Evolutionary conservation across 1,139 yeast species (phyloP), one percentile per base, ranked within the genome.

Genomic region (Saccharomyces pastorianus): DNA sequence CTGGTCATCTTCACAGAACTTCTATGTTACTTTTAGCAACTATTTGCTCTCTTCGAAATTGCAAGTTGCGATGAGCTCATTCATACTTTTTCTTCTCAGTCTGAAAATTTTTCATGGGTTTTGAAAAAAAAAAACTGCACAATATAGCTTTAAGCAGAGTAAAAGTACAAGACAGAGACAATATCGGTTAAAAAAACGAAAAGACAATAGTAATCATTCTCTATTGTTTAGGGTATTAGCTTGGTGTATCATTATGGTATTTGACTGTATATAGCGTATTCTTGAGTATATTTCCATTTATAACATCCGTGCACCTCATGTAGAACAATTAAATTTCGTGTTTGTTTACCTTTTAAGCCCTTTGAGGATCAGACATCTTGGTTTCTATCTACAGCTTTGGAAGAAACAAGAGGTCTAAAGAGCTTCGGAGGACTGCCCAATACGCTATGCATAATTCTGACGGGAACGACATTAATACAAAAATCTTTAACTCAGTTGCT

Each of bases 401-500:
- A 17, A 8, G 23, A 17, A 9, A 38, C 23, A 4, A 38, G 42
- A 38, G 17, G 42, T 38, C 9, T 9, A 17, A 38, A 4, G 13
- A 6, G 8, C 8, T 4, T 6, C 4, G 5, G 23, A 38, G 2
- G 2, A 3, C 23, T 20, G 4, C 20, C 23, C 20, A 17, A 20
- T 2, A 20, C 23, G 23, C 3, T 38, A 38, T 38, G 42, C 42
- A 38, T 1, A 11, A 38, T 14, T 38, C 42, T 38, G 42, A 38
- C 1, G 42, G 42, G 25, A 38, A 62, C 34, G 68, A 64, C 49
- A 61, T 61, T n/a, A 63, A 66, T 50, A 64, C 54, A 61, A 65
- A 73, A 55, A 68, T 79, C 31, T 71, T 72, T 47, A 54, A 58
- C 11, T 81, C 86, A 1, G 74, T 88, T 63, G 82, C 86, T 0